Evolutionary conservation across 2,329 filamentous ascomycete genomes (phyloP), one percentile per base, ranked within the genome.

Genomic region (Microsporum canis): DNA sequence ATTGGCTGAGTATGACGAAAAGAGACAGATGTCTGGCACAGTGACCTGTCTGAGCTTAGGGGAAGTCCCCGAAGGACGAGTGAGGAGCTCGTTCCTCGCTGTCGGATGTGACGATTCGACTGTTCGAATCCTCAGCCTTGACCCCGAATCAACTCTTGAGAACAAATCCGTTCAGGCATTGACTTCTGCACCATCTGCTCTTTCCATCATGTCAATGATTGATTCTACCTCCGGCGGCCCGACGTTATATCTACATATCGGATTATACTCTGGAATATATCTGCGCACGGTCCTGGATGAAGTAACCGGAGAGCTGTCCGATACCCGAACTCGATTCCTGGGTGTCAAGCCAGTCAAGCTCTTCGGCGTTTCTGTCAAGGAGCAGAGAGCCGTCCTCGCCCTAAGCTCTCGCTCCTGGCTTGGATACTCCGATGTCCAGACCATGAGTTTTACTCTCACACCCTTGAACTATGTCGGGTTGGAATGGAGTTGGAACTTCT

Each of bases 81-180:
- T 92, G 47, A 83, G 95, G 71, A 96, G 91, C 72, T 90, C 89
- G 1, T 99, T 95, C 76, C 80, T 97, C 59, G 95, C 95, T 49
- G 92, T 99, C 51, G 95, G 95, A 4, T 97, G 92, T 71, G 94
- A 96, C 69, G 94, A 99, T 74, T 91, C 89, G 62, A 97, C 94
- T 0, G 94, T 99, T 59, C 88, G 94, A 59, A 90, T 99, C 59
- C 82, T 95, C 60, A 95, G 91, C 69, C 77, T 96, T 34, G 90
- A 95, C 69, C 90, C 91, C 0, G 91, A 96, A 65, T 88, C 89
- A 2, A 95, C 91, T 0, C 78, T 99, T 8, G 90, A 96, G 72
- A 94, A 88, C 73, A 95, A 95, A 71, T 96, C 91, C 3, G 89
- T 99, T 2, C 94, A 97, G 73, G 92, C 91, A 14, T 77, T 97